Evolutionary conservation across 2,329 filamentous ascomycete genomes (phyloP), one percentile per base, ranked within the genome.

Genomic region (Phaeosphaeriaceae sp.): DNA sequence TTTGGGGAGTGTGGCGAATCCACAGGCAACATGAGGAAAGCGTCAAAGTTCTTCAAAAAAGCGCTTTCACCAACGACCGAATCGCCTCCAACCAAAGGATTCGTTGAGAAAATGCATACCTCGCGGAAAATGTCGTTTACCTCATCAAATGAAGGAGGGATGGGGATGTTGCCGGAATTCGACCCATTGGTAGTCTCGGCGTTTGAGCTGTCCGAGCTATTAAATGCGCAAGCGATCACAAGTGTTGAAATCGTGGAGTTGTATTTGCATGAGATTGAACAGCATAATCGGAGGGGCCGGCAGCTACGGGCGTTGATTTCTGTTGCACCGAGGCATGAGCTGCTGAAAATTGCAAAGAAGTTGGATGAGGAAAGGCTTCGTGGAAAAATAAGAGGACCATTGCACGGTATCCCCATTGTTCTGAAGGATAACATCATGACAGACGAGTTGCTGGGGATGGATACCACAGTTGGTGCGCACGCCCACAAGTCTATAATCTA

Each of bases 401-500:
- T 81, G n/a, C 79, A 81, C 63, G 79, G 79, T 6, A 79, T 80
- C 49, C 78, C 79, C 0, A 74, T 81, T 47, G 70, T 81, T 1
- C 42, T 80, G 13, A 80, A 82, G 60, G 79, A 81, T 53, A 76
- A 78, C 48, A 77, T 80, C 40, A 74, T 78, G 64, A 79, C 78
- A 4, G 69, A 76, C 49, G 63, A 65, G 7, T 71, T 67, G 20
- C 57, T 78, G 33, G 78, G 77, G 1, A 76, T 81, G 76, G 73
- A 76, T 33, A 80, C 79, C 3, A 80, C 78, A 21, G 78, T 75
- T 20, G 79, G 79, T 66, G 56, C 68, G 45, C 11, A 40, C 11
- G 7, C 3, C 17, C 11, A 10, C 41, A n/a, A 27, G 19, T 21
- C 20, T 5, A 1, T 7, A 3, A 22, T 40, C 10, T 31, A 41